Percentiles rank a stretch among this genome's conserved stretches.
These are phyloP conservation scores for Geranium brycei DNA, from an alignment of 345 rosid species.

Conservation along the genomic window DNA sequence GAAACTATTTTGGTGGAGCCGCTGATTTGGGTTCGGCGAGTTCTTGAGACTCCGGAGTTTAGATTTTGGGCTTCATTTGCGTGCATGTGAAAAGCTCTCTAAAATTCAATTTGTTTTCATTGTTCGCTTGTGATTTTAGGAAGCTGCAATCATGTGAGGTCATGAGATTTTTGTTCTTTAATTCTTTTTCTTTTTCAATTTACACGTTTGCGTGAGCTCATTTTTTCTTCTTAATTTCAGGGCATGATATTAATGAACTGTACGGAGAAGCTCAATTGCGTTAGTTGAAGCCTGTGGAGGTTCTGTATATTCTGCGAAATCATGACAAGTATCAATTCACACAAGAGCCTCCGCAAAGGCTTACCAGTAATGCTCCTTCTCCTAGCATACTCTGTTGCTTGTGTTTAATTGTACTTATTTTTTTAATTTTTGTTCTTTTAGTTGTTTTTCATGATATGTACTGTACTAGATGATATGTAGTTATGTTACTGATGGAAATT, in stretches of 20 bases:
- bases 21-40: too few species aligned
- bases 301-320: constrained; percentile 51
- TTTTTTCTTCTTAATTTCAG: constrained; percentile 22
- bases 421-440: too few species aligned
- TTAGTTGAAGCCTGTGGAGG: constrained; percentile 91
- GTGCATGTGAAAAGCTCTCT: neutral
- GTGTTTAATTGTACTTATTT: too few species aligned
- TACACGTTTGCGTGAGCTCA: neutral
- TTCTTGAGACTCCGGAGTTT: neutral
- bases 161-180: neutral
- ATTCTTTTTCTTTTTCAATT: neutral
- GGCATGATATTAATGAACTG: constrained; percentile 35
- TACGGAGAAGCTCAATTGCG: constrained; percentile 60
- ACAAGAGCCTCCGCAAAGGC: constrained; percentile 41
- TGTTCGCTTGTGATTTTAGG: neutral
- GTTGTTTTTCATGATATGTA: too few species aligned
- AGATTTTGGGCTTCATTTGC: neutral
- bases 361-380: constrained; percentile 28
- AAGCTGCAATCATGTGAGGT: constrained; percentile 16
- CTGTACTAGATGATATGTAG: neutral
- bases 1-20: too few species aligned
- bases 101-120: constrained; percentile 7
- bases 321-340: constrained; percentile 41
- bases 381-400: neutral
- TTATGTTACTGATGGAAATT: neutral